Evolutionary conservation across 2,329 filamentous ascomycete genomes (phyloP), one percentile per base, ranked within the genome.

Genomic region (Plenodomus tracheiphilus): DNA sequence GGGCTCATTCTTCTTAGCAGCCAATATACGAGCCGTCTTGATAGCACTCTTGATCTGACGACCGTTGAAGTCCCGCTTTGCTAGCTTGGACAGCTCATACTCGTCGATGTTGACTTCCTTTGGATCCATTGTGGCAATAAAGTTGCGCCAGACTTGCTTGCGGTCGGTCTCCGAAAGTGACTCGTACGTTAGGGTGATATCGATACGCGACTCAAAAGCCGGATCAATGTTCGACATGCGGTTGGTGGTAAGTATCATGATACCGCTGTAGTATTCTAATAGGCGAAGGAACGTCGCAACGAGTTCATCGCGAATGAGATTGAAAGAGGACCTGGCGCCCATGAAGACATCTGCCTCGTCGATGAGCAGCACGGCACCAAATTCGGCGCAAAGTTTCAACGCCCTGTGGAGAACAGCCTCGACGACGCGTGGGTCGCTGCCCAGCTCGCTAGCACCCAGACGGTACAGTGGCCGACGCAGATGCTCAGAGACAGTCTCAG

Each of bases 311-410:
- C 62, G 50, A 32, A 62, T 48, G 13, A 65, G 39, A 32, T 59
- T 53, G 8, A 41, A 48, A 13, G 38, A 13, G 8, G 41, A 55
- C 1, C 81, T 77, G 39, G 75, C 65, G 65, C 82, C 79, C 10
- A 85, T 75, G 66, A 82, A 85, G 11, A 84, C 79, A 47, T 85
- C 59, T n/a, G 57, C 57, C 22, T 60, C 59, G 38, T 62, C 57
- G 20, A 62, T 43, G 2, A 60, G 49, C 79, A 84, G 74, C 4
- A 84, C 54, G 20, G 76, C 81, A 15, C 75, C 77, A 65, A 77
- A 82, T 9, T 76, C 75, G 15, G 44, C 52, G 2, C 45, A 56
- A 10, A 58, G 41, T n/a, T 50, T 34, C 2, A 58, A 43, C 1
- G 51, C 51, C 1, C 36, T 45, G 6, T 56, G 46, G 2, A 58